Evolutionary conservation across 192 early-diverging fungal genomes (phyloP).

Genomic region (Coemansia asiatica): DNA sequence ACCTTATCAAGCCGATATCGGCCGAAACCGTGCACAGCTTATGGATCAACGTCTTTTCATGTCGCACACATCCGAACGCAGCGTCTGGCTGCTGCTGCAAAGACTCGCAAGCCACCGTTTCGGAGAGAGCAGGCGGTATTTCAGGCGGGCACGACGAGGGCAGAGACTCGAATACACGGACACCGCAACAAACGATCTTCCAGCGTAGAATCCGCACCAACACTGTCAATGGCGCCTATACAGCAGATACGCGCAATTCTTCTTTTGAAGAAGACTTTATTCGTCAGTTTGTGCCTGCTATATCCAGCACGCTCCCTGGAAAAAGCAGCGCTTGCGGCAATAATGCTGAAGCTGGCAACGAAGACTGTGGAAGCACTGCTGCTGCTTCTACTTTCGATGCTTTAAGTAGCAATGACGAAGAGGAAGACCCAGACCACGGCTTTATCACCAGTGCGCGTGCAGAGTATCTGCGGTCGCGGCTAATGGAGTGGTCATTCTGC

Average conservation of each 20-base stretch:
- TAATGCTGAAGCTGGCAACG: not conserved
- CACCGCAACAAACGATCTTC: constrained; percentile 40
- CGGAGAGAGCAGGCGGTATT: constrained; percentile 4
- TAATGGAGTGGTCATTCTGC: constrained; percentile 70
- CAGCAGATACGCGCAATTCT: constrained; percentile 47
- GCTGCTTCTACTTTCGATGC: too few relatives aligned
- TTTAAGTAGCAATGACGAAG: constrained; percentile 10
- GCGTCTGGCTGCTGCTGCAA: constrained; percentile 17
- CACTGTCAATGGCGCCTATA: constrained; percentile 33
- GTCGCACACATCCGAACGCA: constrained; percentile 37
- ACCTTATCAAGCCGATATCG: constrained; percentile 57
- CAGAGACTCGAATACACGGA: constrained; percentile 20
- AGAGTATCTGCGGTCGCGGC: constrained; percentile 54
- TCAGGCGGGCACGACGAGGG: constrained; percentile 4
- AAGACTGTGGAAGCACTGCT: not conserved
- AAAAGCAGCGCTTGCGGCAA: not conserved
- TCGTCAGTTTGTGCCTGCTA: constrained; percentile 53
- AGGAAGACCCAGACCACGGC: constrained; percentile 20
- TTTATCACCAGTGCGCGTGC: constrained; percentile 40
- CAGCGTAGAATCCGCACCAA: constrained; percentile 53
- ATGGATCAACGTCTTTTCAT: constrained; percentile 56
- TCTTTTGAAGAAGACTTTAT: constrained; percentile 57
- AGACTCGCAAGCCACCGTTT: constrained; percentile 1
- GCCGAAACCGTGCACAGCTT: constrained; percentile 52
- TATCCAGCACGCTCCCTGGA: constrained; percentile 36